Evolutionary conservation across 306 rosid species (phyloP), one percentile per base, ranked within the genome.

Genomic region (Lathyrus tuberosus): DNA sequence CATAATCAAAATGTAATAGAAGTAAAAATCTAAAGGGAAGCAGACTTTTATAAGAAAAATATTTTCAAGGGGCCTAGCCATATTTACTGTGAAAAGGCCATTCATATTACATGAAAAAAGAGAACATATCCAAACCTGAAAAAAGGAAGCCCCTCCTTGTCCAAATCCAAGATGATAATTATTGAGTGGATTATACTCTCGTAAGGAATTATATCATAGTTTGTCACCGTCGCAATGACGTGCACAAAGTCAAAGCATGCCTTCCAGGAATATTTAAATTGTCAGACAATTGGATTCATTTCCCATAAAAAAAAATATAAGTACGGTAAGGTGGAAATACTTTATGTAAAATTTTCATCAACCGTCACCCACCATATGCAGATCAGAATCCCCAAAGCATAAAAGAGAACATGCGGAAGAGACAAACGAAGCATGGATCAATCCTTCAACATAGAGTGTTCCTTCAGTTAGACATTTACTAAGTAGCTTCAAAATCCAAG

Each of bases 361-460:
- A 51, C 51, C 10, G 48, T 57, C 69, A 73, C 92, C 40, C 75
- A 94, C 98, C 96, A 86, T 80, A 46, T 90, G 97, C 81, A 94
- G 76, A 80, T 86, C 96, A 63, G 95, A 84, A 69, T 86, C 89
- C 47, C 90, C 97, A 66, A 88, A 88, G 79, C 96, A 90, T 73
- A 94, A 67, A 53, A 90, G 89, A 76, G 92, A 90, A 68, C 92
- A 90, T 0, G 76, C 88, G 20, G 96, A 84, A 64, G 79, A 75
- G 58, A 94, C 82, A 87, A 90, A 88, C 10, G 96, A 62, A 17
- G 75, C 64, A 56, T 77, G 76, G 48, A 88, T 65, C 66, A 94
- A 91, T 54, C 97, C 98, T 79, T 85, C 95, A 53, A 94, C 97
- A 76, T 81, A 84, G 30, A 94, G 85, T 35, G 96, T 88, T 76